Base-by-base conservation (phyloP, 768 basidiomycete species). In the Lanmaoa rubissima region DNA sequence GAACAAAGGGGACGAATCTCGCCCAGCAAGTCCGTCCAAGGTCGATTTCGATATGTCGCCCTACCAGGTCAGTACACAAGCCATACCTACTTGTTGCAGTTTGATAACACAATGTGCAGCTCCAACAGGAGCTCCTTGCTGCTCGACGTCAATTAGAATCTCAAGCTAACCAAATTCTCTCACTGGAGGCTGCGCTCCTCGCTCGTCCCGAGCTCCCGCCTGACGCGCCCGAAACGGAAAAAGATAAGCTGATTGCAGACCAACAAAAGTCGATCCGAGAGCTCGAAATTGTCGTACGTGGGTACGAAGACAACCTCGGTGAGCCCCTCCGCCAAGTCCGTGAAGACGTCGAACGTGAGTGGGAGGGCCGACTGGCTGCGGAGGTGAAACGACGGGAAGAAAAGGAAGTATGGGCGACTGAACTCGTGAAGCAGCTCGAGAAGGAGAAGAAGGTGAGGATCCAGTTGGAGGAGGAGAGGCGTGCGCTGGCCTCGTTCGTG, bases 11-110 rank as follows among this genome's bases (percentile, higher is more conserved):
- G 85, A 84, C 53, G 87, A 89, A 50, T 87, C 89, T 26, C 78
- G 90, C 17, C 89, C 94, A 1, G 79, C 78, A 7, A 94, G 92
- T 71, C 94, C 94, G 0, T 81, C 82, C 53, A 96, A 95, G 75
- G 76, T 97, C 34, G 91, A 95, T 69, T 95, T 93, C 63, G 90
- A 94, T 67, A 85, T 90, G 84, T 84, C 90, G 1, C 89, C 91
- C 3, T 92, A 92, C 60, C 87, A 93, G 76, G 88, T 89, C 45
- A 32, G 69, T 62, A 12, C 2, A 19, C 26, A 10, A 13, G 5
- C 36, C 14, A n/a, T 14, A 3, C 44, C 17, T 43, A 34, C 38
- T 4, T 24, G 3, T 26, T 32, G 21, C 21, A 10, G 38, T 46
- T 32, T 47, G 17, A 49, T 40, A 7, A 45, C 47, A 40, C 47